phyloP scores from a whole-genome alignment of 805 yeast genomes.

The Candida piceae region DNA sequence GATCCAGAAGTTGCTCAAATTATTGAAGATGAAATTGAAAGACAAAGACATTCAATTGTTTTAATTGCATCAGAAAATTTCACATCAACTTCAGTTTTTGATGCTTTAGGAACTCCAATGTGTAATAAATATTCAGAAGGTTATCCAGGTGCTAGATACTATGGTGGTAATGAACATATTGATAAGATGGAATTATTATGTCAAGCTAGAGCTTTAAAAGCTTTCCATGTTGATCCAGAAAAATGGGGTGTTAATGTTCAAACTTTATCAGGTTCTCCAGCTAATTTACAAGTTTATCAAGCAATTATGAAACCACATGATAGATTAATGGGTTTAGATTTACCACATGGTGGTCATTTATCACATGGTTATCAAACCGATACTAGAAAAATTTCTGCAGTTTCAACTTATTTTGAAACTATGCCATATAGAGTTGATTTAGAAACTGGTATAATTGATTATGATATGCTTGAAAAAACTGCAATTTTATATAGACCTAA shows the following conservation, averaged over 20 bases:
- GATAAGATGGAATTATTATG: constrained; percentile 88
- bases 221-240: constrained; percentile 68
- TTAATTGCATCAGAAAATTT: constrained; percentile 95
- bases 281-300: constrained; percentile 87
- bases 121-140: constrained; percentile 98
- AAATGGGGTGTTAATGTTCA: constrained; percentile 98
- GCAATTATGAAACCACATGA: constrained; percentile 87
- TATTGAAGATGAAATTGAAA: constrained; percentile 67
- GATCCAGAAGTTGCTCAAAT: constrained; percentile 78
- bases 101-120: constrained; percentile 92
- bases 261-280: constrained; percentile 94
- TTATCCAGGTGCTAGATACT: constrained; percentile 96
- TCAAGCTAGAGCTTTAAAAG: constrained; percentile 85
- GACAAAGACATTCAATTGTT: constrained; percentile 90
- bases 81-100: constrained; percentile 93
- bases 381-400: constrained; percentile 80
- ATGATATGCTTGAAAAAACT: constrained; percentile 77
- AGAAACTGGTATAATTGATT: constrained; percentile 86
- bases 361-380: constrained; percentile 96
- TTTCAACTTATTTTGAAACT: constrained; percentile 92
- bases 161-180: constrained; percentile 95
- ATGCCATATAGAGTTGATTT: constrained; percentile 94
- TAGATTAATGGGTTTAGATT: constrained; percentile 93
- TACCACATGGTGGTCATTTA: constrained; percentile 98
- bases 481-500: constrained; percentile 91